A percentile compares a stretch with the other conserved stretches of the same genome.
Evolutionary conservation across 768 basidiomycete genomes (phyloP).

Genomic region (Floccularia luteovirens): DNA sequence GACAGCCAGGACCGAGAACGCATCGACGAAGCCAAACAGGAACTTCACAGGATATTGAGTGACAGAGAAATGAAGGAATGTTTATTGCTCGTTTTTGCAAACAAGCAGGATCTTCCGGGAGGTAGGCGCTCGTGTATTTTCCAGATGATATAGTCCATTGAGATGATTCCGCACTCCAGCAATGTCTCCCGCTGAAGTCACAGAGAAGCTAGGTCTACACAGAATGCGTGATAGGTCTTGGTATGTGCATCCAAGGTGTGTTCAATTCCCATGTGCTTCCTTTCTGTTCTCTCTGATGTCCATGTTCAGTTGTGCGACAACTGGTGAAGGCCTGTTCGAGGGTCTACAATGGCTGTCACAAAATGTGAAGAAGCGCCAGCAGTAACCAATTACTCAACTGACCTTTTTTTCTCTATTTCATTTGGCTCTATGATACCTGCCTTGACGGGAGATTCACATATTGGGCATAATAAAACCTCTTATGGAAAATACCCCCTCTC

Average conservation of each 20-base stretch:
- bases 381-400: constrained; percentile 26
- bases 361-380: constrained; percentile 91
- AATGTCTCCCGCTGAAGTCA: constrained; percentile 99
- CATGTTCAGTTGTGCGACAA: constrained; percentile 76
- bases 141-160: background rate
- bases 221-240: constrained; percentile 96
- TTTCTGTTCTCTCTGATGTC: constrained; percentile 4
- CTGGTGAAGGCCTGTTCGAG: constrained; percentile 95
- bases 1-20: constrained; percentile 94
- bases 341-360: constrained; percentile 96
- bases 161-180: constrained; percentile 36
- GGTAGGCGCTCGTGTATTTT: constrained; percentile 42
- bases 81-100: constrained; percentile 94
- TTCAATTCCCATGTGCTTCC: constrained; percentile 5
- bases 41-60: constrained; percentile 91
- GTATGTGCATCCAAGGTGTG: constrained; percentile 98
- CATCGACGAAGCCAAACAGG: constrained; percentile 94
- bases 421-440: constrained; percentile 14
- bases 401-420: constrained; percentile 14
- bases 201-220: constrained; percentile 92
- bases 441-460: constrained; percentile 11
- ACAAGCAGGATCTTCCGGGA: constrained; percentile 97
- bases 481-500: no score
- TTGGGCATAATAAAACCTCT: constrained; percentile 9
- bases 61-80: constrained; percentile 99